Percentiles rank a stretch among this genome's conserved stretches.
phyloP scores from a whole-genome alignment of 2,329 filamentous ascomycete genomes.

The Diaporthe longicolla region DNA sequence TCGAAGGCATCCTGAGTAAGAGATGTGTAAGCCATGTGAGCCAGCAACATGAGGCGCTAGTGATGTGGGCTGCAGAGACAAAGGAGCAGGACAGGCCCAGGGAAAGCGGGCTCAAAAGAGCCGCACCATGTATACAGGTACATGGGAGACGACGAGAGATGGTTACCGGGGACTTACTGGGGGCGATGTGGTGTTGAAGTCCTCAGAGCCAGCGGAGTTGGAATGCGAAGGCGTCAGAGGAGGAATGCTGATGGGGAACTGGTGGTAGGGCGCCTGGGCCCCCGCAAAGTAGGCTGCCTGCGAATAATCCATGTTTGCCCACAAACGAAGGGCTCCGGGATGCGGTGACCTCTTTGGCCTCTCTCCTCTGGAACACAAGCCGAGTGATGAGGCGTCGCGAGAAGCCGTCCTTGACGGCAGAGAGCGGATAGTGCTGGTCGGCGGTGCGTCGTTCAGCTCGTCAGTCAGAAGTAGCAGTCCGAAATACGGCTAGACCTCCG shows the following conservation, averaged over 20 bases:
- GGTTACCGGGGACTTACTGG: conserved; percentile 60
- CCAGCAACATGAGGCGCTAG: conserved; percentile 47
- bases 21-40: conserved; percentile 51
- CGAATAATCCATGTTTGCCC: conserved; percentile 65
- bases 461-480: conserved; percentile 27
- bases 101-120: conserved; percentile 32
- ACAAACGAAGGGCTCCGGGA: neutral
- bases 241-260: conserved; percentile 66
- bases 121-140: conserved; percentile 37
- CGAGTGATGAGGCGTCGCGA: conserved; percentile 2
- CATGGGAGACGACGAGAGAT: conserved; percentile 2
- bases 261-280: conserved; percentile 59
- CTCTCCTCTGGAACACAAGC: neutral
- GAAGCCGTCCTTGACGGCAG: conserved; percentile 12
- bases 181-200: conserved; percentile 68
- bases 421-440: conserved; percentile 8
- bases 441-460: conserved; percentile 13
- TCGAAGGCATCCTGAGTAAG: conserved; percentile 66
- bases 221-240: conserved; percentile 70
- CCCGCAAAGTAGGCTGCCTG: conserved; percentile 64
- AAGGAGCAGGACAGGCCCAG: conserved; percentile 45
- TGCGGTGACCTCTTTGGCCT: neutral
- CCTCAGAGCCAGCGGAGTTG: conserved; percentile 67
- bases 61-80: conserved; percentile 44
- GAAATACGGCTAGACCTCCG: conserved; percentile 31